Conservation (phyloP, 2,329 filamentous ascomycete genomes). For the Claviceps monticola region DNA sequence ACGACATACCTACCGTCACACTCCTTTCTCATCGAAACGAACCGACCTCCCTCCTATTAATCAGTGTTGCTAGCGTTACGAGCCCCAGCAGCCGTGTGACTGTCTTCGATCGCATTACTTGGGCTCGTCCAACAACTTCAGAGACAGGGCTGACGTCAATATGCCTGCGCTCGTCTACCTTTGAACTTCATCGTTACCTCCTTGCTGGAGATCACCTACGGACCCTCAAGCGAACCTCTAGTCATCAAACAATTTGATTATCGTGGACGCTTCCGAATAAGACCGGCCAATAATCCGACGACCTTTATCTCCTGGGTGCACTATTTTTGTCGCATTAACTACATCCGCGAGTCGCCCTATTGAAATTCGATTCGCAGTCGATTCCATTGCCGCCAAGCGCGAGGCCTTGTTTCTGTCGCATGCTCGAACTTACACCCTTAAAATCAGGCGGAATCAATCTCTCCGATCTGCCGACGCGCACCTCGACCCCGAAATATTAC, state of each 20-base stretch:
- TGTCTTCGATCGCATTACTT: neutral
- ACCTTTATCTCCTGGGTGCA: neutral
- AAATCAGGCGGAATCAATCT: neutral
- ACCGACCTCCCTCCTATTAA: neutral
- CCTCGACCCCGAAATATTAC: neutral
- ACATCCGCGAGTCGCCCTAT: neutral
- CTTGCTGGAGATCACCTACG: neutral
- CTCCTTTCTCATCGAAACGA: neutral
- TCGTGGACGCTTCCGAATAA: neutral
- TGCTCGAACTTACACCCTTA: neutral
- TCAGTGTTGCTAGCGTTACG: neutral
- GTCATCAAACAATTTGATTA: neutral
- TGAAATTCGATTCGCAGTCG: neutral
- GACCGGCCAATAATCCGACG: neutral
- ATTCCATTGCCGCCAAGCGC: neutral
- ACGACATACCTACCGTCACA: neutral
- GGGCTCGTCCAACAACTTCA: neutral
- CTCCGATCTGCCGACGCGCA: neutral
- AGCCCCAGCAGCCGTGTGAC: neutral
- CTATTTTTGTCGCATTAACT: neutral
- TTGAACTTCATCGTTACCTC: neutral
- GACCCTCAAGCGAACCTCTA: neutral
- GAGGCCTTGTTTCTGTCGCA: neutral
- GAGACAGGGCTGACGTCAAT: constrained; percentile 1
- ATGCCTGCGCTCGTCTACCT: constrained; percentile 3